Conservation (phyloP, 2,329 filamentous ascomycete genomes). For the Ophiostoma fasciatum region DNA sequence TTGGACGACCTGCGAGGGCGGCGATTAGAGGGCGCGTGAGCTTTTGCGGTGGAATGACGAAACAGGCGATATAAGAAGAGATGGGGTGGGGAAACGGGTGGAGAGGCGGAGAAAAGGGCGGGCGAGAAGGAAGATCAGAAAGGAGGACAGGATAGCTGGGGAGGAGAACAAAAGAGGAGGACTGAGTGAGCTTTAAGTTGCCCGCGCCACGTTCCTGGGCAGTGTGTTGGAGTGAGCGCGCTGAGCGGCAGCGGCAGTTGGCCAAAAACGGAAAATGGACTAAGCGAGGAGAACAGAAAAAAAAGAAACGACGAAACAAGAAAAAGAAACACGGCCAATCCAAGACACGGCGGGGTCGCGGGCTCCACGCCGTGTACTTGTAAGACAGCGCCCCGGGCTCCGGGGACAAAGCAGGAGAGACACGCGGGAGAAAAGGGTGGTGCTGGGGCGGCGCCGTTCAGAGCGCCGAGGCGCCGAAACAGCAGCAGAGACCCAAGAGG, state of each 20-base stretch:
- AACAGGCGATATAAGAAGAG: neutral
- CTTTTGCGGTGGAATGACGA: no score
- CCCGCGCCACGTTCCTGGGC: neutral
- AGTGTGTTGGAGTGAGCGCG: constrained; percentile 1
- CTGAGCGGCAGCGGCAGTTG: no score
- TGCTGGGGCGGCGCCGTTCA: no score
- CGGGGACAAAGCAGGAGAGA: neutral
- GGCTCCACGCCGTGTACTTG: neutral
- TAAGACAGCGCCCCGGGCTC: neutral
- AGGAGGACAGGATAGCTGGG: neutral
- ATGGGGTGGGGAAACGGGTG: neutral
- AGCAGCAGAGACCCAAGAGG: neutral
- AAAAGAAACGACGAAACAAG: neutral
- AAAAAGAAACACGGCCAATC: neutral
- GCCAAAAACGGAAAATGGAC: neutral
- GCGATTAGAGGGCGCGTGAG: no score
- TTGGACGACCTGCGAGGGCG: constrained; percentile 25
- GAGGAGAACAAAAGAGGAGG: neutral
- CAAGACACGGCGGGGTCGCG: constrained; percentile 1
- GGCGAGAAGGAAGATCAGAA: neutral
- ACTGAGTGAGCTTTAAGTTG: constrained; percentile 1
- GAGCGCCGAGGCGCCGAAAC: no score
- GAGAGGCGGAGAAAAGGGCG: neutral
- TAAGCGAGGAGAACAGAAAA: constrained; percentile 3
- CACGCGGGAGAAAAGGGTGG: neutral